Evolutionary conservation across 2,329 filamentous ascomycete genomes (phyloP).

Genomic region (Sarocladium kiliense): DNA sequence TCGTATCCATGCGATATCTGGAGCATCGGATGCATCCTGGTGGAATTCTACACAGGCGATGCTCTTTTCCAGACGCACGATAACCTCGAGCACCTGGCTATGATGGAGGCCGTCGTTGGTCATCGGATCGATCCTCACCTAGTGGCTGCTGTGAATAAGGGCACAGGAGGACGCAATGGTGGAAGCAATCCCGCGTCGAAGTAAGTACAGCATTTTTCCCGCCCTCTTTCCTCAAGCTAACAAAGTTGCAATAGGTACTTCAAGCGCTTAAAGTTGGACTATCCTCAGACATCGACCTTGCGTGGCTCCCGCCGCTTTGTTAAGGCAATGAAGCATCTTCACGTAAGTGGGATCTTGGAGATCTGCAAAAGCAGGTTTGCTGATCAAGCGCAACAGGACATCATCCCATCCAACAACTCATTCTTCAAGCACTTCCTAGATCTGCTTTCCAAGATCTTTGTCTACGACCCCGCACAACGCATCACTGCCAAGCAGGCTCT

Average conservation of each 20-base stretch:
- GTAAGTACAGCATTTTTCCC: conserved; percentile 34
- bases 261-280: conserved; percentile 60
- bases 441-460: conserved; percentile 60
- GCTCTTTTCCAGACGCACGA: conserved; percentile 69
- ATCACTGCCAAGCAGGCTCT: conserved; percentile 64
- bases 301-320: conserved; percentile 62
- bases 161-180: conserved; percentile 45
- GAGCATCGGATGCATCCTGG: conserved; percentile 69
- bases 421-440: conserved; percentile 61
- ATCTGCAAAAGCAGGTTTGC: background rate
- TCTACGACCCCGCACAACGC: conserved; percentile 60
- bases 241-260: conserved; percentile 48
- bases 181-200: conserved; percentile 56
- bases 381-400: conserved; percentile 42
- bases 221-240: conserved; percentile 22
- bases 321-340: conserved; percentile 65
- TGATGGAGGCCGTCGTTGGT: conserved; percentile 68
- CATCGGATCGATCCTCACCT: conserved; percentile 53
- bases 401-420: conserved; percentile 53
- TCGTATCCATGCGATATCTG: conserved; percentile 69
- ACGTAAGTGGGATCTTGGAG: conserved; percentile 38
- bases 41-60: conserved; percentile 68
- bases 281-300: conserved; percentile 58
- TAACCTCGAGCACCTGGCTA: conserved; percentile 67
- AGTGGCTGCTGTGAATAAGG: conserved; percentile 43